phyloP scores from a whole-genome alignment of 257 asterid genomes.

The Solanum ahanhuiri region DNA sequence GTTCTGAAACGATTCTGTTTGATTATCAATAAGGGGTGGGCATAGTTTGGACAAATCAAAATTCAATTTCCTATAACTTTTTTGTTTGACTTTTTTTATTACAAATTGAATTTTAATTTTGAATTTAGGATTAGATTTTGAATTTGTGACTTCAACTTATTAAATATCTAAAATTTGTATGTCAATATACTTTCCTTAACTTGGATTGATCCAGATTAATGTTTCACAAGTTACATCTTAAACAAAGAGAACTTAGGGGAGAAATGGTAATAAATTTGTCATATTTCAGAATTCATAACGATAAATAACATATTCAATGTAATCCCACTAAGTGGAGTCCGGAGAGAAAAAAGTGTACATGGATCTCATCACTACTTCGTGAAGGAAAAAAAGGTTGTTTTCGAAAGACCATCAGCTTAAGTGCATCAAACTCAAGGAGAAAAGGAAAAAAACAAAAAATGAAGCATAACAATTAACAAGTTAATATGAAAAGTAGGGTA shows the following conservation, averaged over 20 bases:
- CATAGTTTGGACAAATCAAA: neutral
- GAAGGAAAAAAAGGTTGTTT: rapidly evolving
- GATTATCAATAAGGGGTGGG: neutral
- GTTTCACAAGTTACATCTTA: neutral
- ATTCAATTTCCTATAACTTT: neutral
- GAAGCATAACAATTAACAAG: neutral
- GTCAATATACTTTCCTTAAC: neutral
- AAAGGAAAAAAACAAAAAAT: too few relatives aligned
- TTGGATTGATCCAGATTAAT: neutral
- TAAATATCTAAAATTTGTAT: neutral
- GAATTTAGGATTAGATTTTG: neutral
- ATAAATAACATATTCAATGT: neutral
- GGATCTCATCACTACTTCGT: too few relatives aligned
- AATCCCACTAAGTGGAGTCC: rapidly evolving
- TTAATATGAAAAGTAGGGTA: neutral
- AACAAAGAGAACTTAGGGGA: neutral
- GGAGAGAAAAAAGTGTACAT: too few relatives aligned
- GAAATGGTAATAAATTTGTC: neutral
- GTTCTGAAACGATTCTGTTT: neutral
- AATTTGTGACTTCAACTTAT: neutral
- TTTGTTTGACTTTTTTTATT: neutral
- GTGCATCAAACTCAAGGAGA: neutral
- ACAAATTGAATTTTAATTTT: neutral
- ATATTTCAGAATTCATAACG: neutral
- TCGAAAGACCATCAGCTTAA: too few relatives aligned